Conservation (phyloP, 169 alveolate genomes). For the Babesia sp. region DNA sequence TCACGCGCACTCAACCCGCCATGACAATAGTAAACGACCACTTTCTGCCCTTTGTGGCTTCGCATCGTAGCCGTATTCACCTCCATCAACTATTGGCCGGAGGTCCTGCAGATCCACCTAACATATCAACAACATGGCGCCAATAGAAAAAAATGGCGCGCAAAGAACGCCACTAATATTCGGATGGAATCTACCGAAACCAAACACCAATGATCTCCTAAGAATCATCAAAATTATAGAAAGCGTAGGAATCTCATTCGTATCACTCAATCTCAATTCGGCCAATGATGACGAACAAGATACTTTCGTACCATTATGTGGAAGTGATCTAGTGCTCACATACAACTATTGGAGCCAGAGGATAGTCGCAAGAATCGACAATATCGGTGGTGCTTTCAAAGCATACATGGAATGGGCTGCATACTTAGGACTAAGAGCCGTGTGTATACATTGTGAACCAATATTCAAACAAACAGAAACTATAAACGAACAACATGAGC, state of each 20-base stretch:
- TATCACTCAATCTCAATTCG: conserved; percentile 42
- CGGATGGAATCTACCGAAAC: conserved; percentile 41
- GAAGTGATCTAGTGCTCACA: conserved; percentile 61
- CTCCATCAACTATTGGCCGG: neutral
- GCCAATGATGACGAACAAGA: conserved; percentile 2
- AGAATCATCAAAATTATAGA: conserved; percentile 37
- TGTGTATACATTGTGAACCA: conserved; percentile 25
- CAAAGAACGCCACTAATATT: conserved; percentile 53
- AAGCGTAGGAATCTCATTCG: conserved; percentile 53
- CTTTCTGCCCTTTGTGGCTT: neutral
- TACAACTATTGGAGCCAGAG: conserved; percentile 62
- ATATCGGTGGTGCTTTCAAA: conserved; percentile 24
- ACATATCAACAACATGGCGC: neutral
- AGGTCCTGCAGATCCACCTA: neutral
- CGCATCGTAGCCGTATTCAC: neutral
- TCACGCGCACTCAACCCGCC: neutral
- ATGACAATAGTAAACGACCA: neutral
- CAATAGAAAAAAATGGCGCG: neutral
- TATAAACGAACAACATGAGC: conserved; percentile 17
- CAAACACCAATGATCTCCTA: conserved; percentile 32
- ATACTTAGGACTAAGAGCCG: conserved; percentile 41
- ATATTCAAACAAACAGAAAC: conserved; percentile 2
- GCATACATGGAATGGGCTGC: conserved; percentile 56
- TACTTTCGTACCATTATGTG: conserved; percentile 57
- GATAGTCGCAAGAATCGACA: conserved; percentile 39